A percentile compares a stretch with the other conserved stretches of the same genome.
These are phyloP conservation scores for Suhomyces chickasaworum DNA, from an alignment of 1,139 yeast species.

Conservation along the genomic window DNA sequence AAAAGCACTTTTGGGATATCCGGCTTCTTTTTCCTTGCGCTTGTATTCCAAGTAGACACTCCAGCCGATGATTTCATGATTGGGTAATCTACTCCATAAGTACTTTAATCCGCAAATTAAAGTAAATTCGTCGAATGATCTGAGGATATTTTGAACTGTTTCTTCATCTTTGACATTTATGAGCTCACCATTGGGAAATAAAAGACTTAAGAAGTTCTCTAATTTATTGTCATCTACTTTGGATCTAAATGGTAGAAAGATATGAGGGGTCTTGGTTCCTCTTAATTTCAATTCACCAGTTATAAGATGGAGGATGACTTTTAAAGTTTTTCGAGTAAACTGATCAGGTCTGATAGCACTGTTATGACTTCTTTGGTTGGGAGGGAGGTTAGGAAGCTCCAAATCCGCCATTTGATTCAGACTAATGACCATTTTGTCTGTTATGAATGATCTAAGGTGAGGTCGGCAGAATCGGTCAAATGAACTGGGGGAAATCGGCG, in stretches of 20 bases:
- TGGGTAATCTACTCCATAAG: constrained; percentile 84
- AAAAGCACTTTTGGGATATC: constrained; percentile 72
- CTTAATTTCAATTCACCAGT: constrained; percentile 64
- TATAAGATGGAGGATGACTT: constrained; percentile 62
- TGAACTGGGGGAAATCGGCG: not conserved
- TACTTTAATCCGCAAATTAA: constrained; percentile 74
- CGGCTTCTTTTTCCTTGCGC: constrained; percentile 62
- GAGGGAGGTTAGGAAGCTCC: constrained; percentile 23
- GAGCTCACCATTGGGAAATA: constrained; percentile 58
- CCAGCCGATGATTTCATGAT: constrained; percentile 84
- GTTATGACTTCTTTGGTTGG: constrained; percentile 8
- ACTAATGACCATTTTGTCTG: constrained; percentile 9
- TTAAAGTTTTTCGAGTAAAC: constrained; percentile 64
- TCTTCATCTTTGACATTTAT: constrained; percentile 27
- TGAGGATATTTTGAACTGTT: constrained; percentile 38
- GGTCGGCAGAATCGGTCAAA: not conserved
- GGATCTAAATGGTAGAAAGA: constrained; percentile 71
- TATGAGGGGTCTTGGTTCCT: constrained; percentile 61
- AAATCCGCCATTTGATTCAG: constrained; percentile 14
- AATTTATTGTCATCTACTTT: constrained; percentile 60
- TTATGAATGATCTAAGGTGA: not conserved
- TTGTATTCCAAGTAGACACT: constrained; percentile 73
- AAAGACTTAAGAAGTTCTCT: constrained; percentile 49
- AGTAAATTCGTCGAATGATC: constrained; percentile 62
- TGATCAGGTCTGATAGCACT: constrained; percentile 33